phyloP scores from a whole-genome alignment of 2,329 filamentous ascomycete species.

The Ilyonectria destructans region DNA sequence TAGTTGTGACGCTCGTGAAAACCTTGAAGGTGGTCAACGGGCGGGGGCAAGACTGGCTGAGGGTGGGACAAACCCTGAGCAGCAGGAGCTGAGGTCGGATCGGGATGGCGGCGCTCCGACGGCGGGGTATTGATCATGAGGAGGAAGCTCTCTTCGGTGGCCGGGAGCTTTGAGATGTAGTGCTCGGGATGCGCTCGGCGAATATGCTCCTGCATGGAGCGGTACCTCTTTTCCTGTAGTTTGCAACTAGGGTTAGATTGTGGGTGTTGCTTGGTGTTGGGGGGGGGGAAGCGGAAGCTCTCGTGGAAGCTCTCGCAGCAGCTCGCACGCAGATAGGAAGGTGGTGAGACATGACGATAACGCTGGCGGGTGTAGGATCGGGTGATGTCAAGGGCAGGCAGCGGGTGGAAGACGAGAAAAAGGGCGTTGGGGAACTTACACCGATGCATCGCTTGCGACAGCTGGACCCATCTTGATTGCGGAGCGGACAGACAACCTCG shows the following conservation, averaged over 20 bases:
- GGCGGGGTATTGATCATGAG: conserved; percentile 96
- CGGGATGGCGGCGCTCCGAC: conserved; percentile 74
- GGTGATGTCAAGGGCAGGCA: conserved; percentile 5
- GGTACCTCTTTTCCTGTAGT: conserved; percentile 90
- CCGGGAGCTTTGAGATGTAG: conserved; percentile 97
- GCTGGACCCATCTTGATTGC: conserved; percentile 95
- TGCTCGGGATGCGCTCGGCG: conserved; percentile 96
- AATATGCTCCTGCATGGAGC: conserved; percentile 99
- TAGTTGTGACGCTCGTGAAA: conserved; percentile 69
- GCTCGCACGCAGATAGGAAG: conserved; percentile 27
- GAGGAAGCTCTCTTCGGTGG: conserved; percentile 97
- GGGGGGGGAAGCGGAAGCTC: conserved; percentile 25
- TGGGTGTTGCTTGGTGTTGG: conserved; percentile 36
- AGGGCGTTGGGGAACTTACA: conserved; percentile 75
- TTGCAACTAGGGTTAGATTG: conserved; percentile 46
- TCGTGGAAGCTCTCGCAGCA: conserved; percentile 24
- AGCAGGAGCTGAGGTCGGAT: conserved; percentile 53
- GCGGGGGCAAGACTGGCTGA: conserved; percentile 34
- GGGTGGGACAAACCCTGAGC: conserved; percentile 52
- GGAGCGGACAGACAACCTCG: conserved; percentile 96
- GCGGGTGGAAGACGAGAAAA: conserved; percentile 20
- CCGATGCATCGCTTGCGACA: conserved; percentile 98
- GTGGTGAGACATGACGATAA: conserved; percentile 49
- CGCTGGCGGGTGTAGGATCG: conserved; percentile 30
- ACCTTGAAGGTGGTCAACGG: conserved; percentile 47